Evolutionary conservation across 208 protist species (phyloP), one percentile per base, ranked within the genome.

Genomic region (Leishmania guyanensis): DNA sequence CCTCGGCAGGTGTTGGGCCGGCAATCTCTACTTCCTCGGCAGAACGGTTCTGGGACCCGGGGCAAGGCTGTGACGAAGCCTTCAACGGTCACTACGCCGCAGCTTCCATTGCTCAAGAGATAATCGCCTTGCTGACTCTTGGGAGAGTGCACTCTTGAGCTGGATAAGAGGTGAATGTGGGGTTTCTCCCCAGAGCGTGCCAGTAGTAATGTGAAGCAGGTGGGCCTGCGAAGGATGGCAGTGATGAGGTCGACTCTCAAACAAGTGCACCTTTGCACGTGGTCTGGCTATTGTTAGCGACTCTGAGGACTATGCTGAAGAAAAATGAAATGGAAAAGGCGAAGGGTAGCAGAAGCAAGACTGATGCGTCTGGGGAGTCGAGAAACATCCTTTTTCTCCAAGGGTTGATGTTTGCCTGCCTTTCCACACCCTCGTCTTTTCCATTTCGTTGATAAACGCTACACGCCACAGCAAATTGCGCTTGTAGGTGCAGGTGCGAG

Each of bases 1-100:
- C 68, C 20, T 22, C 72, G 72, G 58, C 80, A 66, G 50, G 51
- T 68, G 56, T 73, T 70, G 53, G 65, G n/a, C 14, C 77, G 50
- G 77, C 70, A 72, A 50, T 50, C 33, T 48, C 54, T 33, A 48
- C 73, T 29, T 33, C 22, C 22, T 3, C 53, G 17, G 53, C 33
- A 48, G 73, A 33, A 29, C 54, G 56, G 53, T 65, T 53, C 73
- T 50, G 54, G 50, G 56, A n/a, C 29, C 10, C 53, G 22, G 33
- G 17, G 26, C 33, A 56, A 6, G 1, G 56, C 50, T 65, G 54
- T 26, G 56, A 39, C 5, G n/a, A 66, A n/a, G 36, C 56, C 56
- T 72, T 72, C 71, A 26, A 36, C 50, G 16, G 36, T 50, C 33
- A 17, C 50, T 39, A n/a, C 50, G 12, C 14, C 16, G n/a, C 71